A percentile compares a stretch with the other conserved stretches of the same genome.
Conservation (phyloP, 1,139 yeast species). For the Lodderomyces orthopsilosis region DNA sequence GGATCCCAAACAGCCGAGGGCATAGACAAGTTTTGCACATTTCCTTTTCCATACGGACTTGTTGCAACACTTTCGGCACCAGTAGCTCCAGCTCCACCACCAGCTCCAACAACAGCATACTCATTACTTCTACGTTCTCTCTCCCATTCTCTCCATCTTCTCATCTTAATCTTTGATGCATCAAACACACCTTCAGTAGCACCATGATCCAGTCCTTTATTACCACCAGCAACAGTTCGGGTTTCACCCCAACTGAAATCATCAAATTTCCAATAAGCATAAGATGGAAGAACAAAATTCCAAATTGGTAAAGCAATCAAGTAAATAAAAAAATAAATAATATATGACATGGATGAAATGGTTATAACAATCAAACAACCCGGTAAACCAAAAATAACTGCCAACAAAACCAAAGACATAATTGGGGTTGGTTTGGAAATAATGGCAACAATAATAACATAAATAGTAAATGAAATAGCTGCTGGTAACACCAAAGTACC, state of each 20-base stretch:
- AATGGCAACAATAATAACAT: conserved; percentile 75
- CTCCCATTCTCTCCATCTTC: conserved; percentile 93
- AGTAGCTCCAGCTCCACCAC: neutral
- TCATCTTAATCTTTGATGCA: conserved; percentile 82
- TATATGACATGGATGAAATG: conserved; percentile 71
- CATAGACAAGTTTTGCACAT: conserved; percentile 23
- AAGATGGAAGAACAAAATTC: conserved; percentile 87
- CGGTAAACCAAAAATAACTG: conserved; percentile 84
- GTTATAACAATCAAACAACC: conserved; percentile 86
- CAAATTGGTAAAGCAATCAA: conserved; percentile 85
- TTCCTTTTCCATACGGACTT: conserved; percentile 4
- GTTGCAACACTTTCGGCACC: neutral
- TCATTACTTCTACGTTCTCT: conserved; percentile 50
- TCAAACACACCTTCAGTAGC: conserved; percentile 80
- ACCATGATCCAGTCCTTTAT: conserved; percentile 59
- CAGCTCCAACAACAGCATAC: conserved; percentile 7
- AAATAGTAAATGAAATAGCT: conserved; percentile 82
- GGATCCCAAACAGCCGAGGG: conserved; percentile 55
- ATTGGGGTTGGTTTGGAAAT: conserved; percentile 81
- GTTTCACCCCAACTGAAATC: conserved; percentile 99
- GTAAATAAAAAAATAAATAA: conserved; percentile 81
- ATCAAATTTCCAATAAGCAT: conserved; percentile 96
- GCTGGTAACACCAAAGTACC: conserved; percentile 94
- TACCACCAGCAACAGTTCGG: conserved; percentile 76
- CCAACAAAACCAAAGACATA: conserved; percentile 76